These are phyloP conservation scores for Eucalyptus curtisii DNA, from an alignment of 345 rosid species.

Conservation along the genomic window DNA sequence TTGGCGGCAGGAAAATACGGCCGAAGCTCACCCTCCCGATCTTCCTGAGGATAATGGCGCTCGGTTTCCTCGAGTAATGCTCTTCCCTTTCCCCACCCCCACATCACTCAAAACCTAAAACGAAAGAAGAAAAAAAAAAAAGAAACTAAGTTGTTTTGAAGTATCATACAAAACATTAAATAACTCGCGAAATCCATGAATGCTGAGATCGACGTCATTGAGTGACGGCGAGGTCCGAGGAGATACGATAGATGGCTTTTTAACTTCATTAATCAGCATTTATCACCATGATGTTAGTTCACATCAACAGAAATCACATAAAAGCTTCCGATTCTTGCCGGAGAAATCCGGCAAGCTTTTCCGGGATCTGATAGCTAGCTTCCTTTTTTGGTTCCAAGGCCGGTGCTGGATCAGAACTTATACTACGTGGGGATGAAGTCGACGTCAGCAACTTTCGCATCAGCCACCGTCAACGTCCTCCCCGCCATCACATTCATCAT, in stretches of 20 bases:
- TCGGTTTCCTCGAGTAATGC: conserved; percentile 77
- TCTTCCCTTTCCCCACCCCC: background rate
- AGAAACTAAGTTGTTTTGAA: background rate
- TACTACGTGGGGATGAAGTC: conserved; percentile 75
- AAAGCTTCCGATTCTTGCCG: background rate
- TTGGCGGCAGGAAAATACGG: conserved; percentile 60
- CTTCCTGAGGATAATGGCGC: conserved; percentile 62
- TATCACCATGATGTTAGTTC: background rate
- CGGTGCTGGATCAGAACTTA: conserved; percentile 82
- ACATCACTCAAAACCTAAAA: background rate
- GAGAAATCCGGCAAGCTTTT: background rate
- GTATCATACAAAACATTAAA: background rate
- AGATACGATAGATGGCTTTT: background rate
- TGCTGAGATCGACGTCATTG: background rate
- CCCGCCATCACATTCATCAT: conserved; percentile 81
- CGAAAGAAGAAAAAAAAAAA: background rate
- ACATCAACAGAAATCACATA: background rate
- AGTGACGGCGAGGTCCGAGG: background rate
- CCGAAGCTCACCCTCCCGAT: conserved; percentile 80
- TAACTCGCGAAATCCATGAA: background rate
- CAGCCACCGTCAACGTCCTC: conserved; percentile 58
- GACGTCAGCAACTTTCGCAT: conserved; percentile 79
- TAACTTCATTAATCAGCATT: background rate
- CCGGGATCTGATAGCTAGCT: background rate
- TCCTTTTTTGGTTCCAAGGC: conserved; percentile 26